Evolutionary conservation across 2,329 filamentous ascomycete genomes (phyloP), one percentile per base, ranked within the genome.

Genomic region (Tolypocladium inflatum): DNA sequence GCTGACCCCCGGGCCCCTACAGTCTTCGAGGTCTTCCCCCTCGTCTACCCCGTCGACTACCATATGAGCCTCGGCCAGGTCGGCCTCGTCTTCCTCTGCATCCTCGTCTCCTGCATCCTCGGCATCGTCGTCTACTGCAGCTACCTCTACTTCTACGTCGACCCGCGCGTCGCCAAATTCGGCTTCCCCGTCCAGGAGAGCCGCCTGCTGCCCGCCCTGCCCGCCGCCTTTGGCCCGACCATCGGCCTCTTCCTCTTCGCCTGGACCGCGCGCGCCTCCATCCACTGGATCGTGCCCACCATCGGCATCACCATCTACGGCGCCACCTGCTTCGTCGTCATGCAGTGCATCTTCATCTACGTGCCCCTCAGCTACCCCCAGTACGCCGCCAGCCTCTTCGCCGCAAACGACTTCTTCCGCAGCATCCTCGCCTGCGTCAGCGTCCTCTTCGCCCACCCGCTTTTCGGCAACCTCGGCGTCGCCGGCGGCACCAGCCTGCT

Each of bases 1-100:
- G 8, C 48, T 51, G 26, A 35, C 48, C 33, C 26, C 4, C 8
- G 8, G 33, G 7, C 17, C 7, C 26, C 13, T 13, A 17, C 33
- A 73, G 71, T 75, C 69, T 88, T 88, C 66, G 84, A 87, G 64
- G 80, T 80, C n/a, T 87, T 88, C 68, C 84, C 84, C 4, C 72
- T 86, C 17, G 83, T 87, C 57, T 88, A 85, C 67, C 76, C 78
- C 2, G 76, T 76, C 43, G 73, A 79, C 64, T 88, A 88, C 70
- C 69, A 73, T 66, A 86, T 88, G 78, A 79, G 76, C 59, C 70
- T 81, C 2, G 83, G 83, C 38, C 67, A 83, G 62, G 71, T 81
- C 61, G 83, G 84, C 37, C 76, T 87, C 11, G 78, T 84, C 51
- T 87, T 87, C 73, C 72, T 84, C 54, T 81, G 79, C 62, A 77